phyloP scores from a whole-genome alignment of 805 yeast species.

The Myxozyma mucilagina region DNA sequence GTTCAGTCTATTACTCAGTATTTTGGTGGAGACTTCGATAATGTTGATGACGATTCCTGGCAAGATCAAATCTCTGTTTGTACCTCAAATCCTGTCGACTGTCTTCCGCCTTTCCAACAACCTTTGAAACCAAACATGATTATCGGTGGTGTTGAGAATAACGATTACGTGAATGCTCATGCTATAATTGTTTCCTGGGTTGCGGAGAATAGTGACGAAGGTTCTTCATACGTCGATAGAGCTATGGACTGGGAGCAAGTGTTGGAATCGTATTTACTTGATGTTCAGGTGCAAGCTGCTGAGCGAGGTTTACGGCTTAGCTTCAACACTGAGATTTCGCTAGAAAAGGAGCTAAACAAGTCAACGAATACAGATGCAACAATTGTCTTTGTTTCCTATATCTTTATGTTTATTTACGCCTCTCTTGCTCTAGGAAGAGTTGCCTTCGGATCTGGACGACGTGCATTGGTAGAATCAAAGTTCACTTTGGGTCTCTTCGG shows the following conservation, averaged over 20 bases:
- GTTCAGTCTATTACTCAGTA: slow-evolving; percentile 88
- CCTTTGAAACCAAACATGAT: slow-evolving; percentile 73
- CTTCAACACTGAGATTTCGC: slow-evolving; percentile 79
- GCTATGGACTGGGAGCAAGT: slow-evolving; percentile 68
- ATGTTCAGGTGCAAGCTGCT: slow-evolving; percentile 51
- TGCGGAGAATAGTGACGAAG: slow-evolving; percentile 54
- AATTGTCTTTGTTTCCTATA: slow-evolving; percentile 70
- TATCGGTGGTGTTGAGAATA: slow-evolving; percentile 59
- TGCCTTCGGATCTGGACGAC: slow-evolving; percentile 30
- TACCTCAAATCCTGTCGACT: slow-evolving; percentile 78
- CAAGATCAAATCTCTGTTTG: slow-evolving; percentile 55
- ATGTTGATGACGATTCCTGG: slow-evolving; percentile 60
- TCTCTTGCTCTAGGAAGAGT: slow-evolving; percentile 60
- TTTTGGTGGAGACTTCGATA: slow-evolving; percentile 62
- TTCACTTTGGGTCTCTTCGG: slow-evolving; percentile 82
- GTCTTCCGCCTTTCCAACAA: slow-evolving; percentile 88
- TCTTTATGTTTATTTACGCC: slow-evolving; percentile 85
- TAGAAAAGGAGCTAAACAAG: slow-evolving; percentile 79
- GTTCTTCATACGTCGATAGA: slow-evolving; percentile 46
- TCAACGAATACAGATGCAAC: slow-evolving; percentile 76
- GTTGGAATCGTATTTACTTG: slow-evolving; percentile 57
- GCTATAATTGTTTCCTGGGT: slow-evolving; percentile 80
- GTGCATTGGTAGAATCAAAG: slow-evolving; percentile 50
- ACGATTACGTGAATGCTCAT: slow-evolving; percentile 54
- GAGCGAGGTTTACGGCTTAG: slow-evolving; percentile 59